These are phyloP conservation scores for Candida khao-thaluensis DNA, from an alignment of 805 yeast genomes.

Conservation along the genomic window DNA sequence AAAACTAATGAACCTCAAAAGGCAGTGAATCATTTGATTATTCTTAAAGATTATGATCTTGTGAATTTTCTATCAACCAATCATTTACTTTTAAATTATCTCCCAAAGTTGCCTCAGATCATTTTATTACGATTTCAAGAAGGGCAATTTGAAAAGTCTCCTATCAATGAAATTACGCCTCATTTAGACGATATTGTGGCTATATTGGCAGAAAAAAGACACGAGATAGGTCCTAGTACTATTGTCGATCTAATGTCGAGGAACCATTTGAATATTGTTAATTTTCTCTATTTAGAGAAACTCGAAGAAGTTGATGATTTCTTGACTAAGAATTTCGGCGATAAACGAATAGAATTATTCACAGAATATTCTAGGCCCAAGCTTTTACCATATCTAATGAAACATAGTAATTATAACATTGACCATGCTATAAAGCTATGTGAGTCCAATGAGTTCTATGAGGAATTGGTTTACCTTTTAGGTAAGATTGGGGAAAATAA, in stretches of 20 bases:
- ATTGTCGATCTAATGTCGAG: conserved; percentile 49
- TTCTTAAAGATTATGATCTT: conserved; percentile 51
- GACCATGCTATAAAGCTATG: conserved; percentile 70
- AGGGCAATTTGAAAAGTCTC: conserved; percentile 37
- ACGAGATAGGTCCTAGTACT: conserved; percentile 56
- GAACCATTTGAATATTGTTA: conserved; percentile 46
- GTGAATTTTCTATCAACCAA: conserved; percentile 58
- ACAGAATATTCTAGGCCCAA: conserved; percentile 56
- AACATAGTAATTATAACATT: conserved; percentile 61
- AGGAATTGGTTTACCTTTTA: conserved; percentile 77
- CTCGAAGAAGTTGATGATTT: conserved; percentile 57
- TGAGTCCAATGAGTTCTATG: conserved; percentile 48
- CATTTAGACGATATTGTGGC: conserved; percentile 46
- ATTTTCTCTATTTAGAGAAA: conserved; percentile 63
- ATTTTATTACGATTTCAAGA: conserved; percentile 39
- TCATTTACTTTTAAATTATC: conserved; percentile 57
- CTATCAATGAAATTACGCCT: conserved; percentile 40
- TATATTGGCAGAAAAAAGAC: conserved; percentile 61
- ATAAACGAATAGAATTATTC: conserved; percentile 63
- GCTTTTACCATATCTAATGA: conserved; percentile 61
- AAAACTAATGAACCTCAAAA: conserved; percentile 54
- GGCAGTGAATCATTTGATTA: conserved; percentile 65
- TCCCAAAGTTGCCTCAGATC: conserved; percentile 51
- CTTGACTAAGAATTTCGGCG: conserved; percentile 56
- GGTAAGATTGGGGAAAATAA: conserved; percentile 80